phyloP scores from a whole-genome alignment of 345 rosid genomes.

The Eucalyptus pumila region DNA sequence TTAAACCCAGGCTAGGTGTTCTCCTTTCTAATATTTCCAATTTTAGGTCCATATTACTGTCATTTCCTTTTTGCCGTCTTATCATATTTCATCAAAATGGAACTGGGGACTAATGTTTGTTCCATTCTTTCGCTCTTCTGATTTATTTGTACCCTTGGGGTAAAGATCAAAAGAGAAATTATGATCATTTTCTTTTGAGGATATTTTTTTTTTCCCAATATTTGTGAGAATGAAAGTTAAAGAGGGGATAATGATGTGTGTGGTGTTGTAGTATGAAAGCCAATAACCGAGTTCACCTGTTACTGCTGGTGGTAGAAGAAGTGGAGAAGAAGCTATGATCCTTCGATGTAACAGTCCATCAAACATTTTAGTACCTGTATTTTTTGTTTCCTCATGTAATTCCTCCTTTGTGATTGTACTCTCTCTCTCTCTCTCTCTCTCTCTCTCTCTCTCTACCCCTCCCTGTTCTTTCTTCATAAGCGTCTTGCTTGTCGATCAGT shows the following conservation, averaged over 20 bases:
- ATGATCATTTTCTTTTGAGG: background rate
- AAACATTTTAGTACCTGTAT: background rate
- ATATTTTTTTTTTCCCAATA: background rate
- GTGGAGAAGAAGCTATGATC: background rate
- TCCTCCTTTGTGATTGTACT: background rate
- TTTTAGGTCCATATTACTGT: conserved; percentile 11
- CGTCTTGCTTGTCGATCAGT: background rate
- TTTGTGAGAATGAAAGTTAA: background rate
- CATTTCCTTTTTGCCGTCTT: background rate
- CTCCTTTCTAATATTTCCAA: conserved; percentile 7
- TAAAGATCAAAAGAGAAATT: background rate
- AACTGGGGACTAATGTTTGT: background rate
- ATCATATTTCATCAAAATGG: conserved; percentile 5
- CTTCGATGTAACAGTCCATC: conserved; percentile 15
- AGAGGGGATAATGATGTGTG: background rate
- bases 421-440: background rate
- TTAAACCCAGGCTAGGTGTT: conserved; percentile 8
- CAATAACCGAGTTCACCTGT: background rate
- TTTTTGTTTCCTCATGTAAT: background rate
- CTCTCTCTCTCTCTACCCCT: background rate
- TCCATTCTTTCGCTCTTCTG: background rate
- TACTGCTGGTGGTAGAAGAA: background rate
- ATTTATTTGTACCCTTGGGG: conserved; percentile 3
- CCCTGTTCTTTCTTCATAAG: background rate
- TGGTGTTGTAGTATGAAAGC: background rate